Evolutionary conservation across 257 asterid species (phyloP), one percentile per base, ranked within the genome.

Genomic region (Echites panduratus): DNA sequence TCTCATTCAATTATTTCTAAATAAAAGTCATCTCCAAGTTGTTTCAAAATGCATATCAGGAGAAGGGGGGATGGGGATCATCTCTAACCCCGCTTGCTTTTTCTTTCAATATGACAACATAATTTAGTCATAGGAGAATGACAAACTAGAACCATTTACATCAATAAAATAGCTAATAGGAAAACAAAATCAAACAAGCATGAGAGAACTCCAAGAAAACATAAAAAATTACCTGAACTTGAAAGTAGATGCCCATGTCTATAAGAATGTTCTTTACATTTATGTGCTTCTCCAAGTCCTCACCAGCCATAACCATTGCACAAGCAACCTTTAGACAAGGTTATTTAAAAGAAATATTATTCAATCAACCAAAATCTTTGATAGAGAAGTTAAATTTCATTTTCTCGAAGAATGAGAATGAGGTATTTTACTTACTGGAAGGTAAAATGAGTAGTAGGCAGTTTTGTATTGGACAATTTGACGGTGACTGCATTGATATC

Each of bases 391-490:
- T 9, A 10, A 10, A 82, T 61, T 52, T 22, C 63, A 74, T 5
- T 47, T 68, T 56, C 70, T 48, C 14, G 64, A 58, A 61, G 47
- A 78, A 44, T 17, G 4, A 32, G 43, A 71, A 32, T 20, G 40
- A 53, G 29, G 62, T n/a, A 12, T 14, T 61, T 19, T 54, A 72
- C 97, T 91, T 77, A 91, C 97, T 16, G 97, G 97, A 68, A 93
- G 91, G 89, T 93, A 89, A 83, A 93, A 93, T 13, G 98, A 93
- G 88, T 93, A 93, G 79, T 93, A 93, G 71, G 97, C 95, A 47
- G 98, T 91, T 85, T 93, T 93, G 78, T 88, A 91, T 81, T 91
- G 89, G 66, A 93, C 98, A 76, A 93, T 91, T 70, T 96, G 89
- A 68, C 96, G 96, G 76, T 93, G 97, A 70, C 98, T 93, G 88